phyloP scores from a whole-genome alignment of 1,284 basidiomycete species.

The Rhizoctonia solani region DNA sequence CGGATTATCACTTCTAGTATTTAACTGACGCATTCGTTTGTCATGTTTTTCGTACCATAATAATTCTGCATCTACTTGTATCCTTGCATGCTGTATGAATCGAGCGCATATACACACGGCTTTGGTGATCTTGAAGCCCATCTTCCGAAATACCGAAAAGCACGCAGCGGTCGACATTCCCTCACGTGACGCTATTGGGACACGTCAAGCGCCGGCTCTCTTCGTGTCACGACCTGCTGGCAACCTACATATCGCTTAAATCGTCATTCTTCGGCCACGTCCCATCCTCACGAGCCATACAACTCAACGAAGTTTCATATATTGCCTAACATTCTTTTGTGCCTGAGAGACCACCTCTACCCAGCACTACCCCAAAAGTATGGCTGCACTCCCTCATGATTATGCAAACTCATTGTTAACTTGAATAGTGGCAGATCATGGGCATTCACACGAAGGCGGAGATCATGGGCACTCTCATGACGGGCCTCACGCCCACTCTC shows the following conservation, averaged over 20 bases:
- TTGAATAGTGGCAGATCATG: constrained; percentile 34
- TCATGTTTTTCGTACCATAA: not conserved
- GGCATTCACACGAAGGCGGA: constrained; percentile 37
- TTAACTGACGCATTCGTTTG: not conserved
- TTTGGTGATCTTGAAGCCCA: not conserved
- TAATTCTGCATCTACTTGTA: constrained; percentile 12
- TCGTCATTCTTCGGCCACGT: not conserved
- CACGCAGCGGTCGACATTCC: not conserved
- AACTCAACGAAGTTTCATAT: too few species aligned
- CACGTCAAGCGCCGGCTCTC: constrained; percentile 34
- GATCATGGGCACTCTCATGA: constrained; percentile 37
- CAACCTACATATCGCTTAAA: not conserved
- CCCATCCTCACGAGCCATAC: too few species aligned
- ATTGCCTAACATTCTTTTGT: too few species aligned
- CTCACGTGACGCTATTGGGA: constrained; percentile 30
- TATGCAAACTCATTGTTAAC: not conserved
- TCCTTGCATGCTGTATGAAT: not conserved
- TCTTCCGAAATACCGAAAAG: too few species aligned
- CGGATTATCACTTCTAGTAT: not conserved
- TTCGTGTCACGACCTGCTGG: constrained; percentile 30
- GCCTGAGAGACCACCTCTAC: too few species aligned
- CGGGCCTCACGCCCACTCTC: constrained; percentile 27
- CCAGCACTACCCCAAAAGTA: not conserved
- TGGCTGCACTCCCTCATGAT: not conserved
- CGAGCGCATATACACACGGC: not conserved